These are phyloP conservation scores for Penicillium lividum DNA, from an alignment of 495 filamentous ascomycete genomes.

Conservation along the genomic window DNA sequence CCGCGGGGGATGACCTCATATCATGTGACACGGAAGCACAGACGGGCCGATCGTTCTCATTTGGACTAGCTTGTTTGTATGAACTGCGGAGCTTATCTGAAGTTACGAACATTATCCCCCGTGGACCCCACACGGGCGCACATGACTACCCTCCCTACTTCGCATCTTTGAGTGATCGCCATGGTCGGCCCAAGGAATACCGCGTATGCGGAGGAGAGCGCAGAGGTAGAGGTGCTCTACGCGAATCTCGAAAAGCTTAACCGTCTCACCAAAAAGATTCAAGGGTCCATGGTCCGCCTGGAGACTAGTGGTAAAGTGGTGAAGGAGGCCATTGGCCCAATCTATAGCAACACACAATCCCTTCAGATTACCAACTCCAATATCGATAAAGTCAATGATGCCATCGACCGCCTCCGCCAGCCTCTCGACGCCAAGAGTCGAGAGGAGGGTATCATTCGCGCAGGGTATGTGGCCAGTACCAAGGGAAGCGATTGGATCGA, in stretches of 20 bases:
- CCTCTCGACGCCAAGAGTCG: slow-evolving; percentile 84
- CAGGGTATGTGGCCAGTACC: slow-evolving; percentile 56
- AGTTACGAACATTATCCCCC: slow-evolving; percentile 11
- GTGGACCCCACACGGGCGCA: slow-evolving; percentile 25
- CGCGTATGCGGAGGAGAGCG: slow-evolving; percentile 68
- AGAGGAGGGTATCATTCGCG: slow-evolving; percentile 88
- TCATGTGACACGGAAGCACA: slow-evolving; percentile 24
- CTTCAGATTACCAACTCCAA: slow-evolving; percentile 84
- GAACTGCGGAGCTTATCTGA: slow-evolving; percentile 24
- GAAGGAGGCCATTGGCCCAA: slow-evolving; percentile 86
- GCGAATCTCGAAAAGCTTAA: slow-evolving; percentile 68
- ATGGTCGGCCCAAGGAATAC: slow-evolving; percentile 56
- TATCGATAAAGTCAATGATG: slow-evolving; percentile 80
- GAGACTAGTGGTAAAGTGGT: slow-evolving; percentile 87
- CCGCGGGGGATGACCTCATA: slow-evolving; percentile 30
- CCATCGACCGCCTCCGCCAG: slow-evolving; percentile 84
- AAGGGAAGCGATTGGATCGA: neutral
- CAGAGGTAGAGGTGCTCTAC: slow-evolving; percentile 68
- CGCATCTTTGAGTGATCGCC: slow-evolving; percentile 18
- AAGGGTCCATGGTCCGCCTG: slow-evolving; percentile 78
- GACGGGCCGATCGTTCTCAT: slow-evolving; percentile 22
- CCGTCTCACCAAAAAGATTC: slow-evolving; percentile 86
- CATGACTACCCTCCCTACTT: slow-evolving; percentile 28
- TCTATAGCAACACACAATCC: slow-evolving; percentile 88
- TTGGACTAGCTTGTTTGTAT: slow-evolving; percentile 27